phyloP scores from a whole-genome alignment of 1,284 basidiomycete species.

The Somion occarium region DNA sequence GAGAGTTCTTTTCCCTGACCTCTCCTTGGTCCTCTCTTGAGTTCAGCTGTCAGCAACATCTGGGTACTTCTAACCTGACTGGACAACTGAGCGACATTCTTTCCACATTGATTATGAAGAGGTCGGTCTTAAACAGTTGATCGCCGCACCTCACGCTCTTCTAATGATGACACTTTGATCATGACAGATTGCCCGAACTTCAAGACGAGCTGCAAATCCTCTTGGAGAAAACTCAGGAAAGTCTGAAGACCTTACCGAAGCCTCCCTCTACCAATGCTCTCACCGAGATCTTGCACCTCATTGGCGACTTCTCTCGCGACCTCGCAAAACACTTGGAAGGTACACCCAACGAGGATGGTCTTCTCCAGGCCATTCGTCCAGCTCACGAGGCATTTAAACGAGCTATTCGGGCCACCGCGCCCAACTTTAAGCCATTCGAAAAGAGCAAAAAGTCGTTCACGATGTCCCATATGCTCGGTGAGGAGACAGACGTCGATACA shows the following conservation, averaged over 20 bases:
- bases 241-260: slow-evolving; percentile 37
- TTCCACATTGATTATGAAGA: slow-evolving; percentile 27
- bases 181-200: slow-evolving; percentile 51
- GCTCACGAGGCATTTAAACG: slow-evolving; percentile 40
- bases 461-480: background rate
- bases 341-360: slow-evolving; percentile 38
- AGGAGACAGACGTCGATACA: slow-evolving; percentile 11
- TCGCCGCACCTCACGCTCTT: background rate
- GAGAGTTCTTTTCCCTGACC: slow-evolving; percentile 58
- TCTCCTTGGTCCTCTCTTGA: slow-evolving; percentile 56
- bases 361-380: slow-evolving; percentile 48
- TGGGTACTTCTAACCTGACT: slow-evolving; percentile 53
- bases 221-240: slow-evolving; percentile 32
- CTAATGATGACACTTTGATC: background rate
- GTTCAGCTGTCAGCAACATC: slow-evolving; percentile 39
- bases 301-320: slow-evolving; percentile 41
- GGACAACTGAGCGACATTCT: slow-evolving; percentile 30
- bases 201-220: slow-evolving; percentile 40
- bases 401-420: slow-evolving; percentile 44
- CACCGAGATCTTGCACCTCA: slow-evolving; percentile 41
- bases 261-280: slow-evolving; percentile 46
- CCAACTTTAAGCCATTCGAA: slow-evolving; percentile 32
- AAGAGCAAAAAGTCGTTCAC: background rate
- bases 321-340: slow-evolving; percentile 43
- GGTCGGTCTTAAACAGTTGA: slow-evolving; percentile 14